Percentiles rank a stretch among this genome's conserved stretches.
phyloP scores from a whole-genome alignment of 768 basidiomycete genomes.

The Lentinula guzmanii region DNA sequence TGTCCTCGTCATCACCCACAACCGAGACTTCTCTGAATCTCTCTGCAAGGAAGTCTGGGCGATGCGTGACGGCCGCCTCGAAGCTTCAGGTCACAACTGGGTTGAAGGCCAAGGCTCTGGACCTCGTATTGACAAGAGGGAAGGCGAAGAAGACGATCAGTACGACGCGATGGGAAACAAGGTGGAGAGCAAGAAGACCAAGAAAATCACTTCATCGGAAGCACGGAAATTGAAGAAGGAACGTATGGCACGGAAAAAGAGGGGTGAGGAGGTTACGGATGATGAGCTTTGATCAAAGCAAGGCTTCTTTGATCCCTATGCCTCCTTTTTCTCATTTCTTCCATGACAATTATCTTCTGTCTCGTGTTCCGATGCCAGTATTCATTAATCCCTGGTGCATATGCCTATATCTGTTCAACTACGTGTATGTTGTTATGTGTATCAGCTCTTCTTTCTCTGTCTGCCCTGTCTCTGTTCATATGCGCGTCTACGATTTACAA shows the following conservation, averaged over 20 bases:
- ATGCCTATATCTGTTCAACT: background rate
- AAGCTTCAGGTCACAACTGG: slow-evolving; percentile 99
- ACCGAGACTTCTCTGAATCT: slow-evolving; percentile 98
- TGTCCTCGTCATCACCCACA: slow-evolving; percentile 97
- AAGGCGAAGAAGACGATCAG: slow-evolving; percentile 82
- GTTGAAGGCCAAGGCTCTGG: slow-evolving; percentile 98
- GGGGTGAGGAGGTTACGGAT: slow-evolving; percentile 73
- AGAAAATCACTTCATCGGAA: slow-evolving; percentile 82
- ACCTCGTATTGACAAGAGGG: slow-evolving; percentile 90
- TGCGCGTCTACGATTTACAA: background rate
- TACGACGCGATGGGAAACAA: slow-evolving; percentile 99
- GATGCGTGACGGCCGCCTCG: slow-evolving; percentile 94
- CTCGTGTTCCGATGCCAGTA: background rate
- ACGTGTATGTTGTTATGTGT: background rate
- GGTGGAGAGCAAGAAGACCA: slow-evolving; percentile 76
- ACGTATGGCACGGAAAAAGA: slow-evolving; percentile 85
- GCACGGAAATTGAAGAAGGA: slow-evolving; percentile 95
- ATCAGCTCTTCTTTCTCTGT: background rate
- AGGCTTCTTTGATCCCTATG: background rate
- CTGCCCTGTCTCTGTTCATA: background rate
- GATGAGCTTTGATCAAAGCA: slow-evolving; percentile 44
- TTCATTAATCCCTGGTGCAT: background rate
- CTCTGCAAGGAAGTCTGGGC: slow-evolving; percentile 99
- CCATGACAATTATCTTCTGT: slow-evolving; percentile 4
- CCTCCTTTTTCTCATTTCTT: slow-evolving; percentile 4